Base-by-base conservation (phyloP, 441 rosid genomes). In the Gossypium armourianum region DNA sequence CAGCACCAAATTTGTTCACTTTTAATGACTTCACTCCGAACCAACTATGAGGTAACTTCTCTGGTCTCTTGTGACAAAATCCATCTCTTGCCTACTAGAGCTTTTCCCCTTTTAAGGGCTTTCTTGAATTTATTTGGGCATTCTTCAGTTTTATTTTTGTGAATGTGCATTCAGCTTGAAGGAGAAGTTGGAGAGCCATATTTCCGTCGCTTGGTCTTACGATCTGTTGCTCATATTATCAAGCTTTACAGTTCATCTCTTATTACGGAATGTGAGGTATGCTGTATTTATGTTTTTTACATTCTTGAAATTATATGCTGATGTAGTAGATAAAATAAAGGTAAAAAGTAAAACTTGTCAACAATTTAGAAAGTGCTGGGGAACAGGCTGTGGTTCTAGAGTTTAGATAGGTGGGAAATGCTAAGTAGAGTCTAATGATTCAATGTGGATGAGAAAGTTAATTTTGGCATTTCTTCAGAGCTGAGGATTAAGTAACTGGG, bases 111-210 rank as follows among this genome's bases (percentile, higher is more conserved):
- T 43, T 20, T 53, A 57, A 13, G 53, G 49, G 53, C 70, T 62
- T 72, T 24, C 64, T 57, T 69, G 26, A 36, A 36, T 8, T 57
- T 40, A 7, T 15, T 20, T 57, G 53, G 54, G 63, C 55, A 40
- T 70, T 13, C 49, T 26, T 52, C 57, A 4, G 23, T 45, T 70
- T 26, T 9, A 26, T 70, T 60, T 73, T 61, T 78, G 43, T 75
- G 72, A 72, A 59, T 78, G 72, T 82, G 74, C 52, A 61, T 79
- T 61, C 80, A 94, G 99, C 79, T 84, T 65, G 99, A 95, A 83
- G 99, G 97, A 79, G 99, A 95, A 80, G 83, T 83, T 73, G 97
- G 96, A 69, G 99, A 95, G 84, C 99, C 99, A 72, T 87, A 91
- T 79, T 83, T 90, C 78, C 91, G 99, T 54, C 97, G 99, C 66